These are phyloP conservation scores for Colletotrichum graminicola DNA, from an alignment of 2,329 filamentous ascomycete genomes.

Conservation along the genomic window DNA sequence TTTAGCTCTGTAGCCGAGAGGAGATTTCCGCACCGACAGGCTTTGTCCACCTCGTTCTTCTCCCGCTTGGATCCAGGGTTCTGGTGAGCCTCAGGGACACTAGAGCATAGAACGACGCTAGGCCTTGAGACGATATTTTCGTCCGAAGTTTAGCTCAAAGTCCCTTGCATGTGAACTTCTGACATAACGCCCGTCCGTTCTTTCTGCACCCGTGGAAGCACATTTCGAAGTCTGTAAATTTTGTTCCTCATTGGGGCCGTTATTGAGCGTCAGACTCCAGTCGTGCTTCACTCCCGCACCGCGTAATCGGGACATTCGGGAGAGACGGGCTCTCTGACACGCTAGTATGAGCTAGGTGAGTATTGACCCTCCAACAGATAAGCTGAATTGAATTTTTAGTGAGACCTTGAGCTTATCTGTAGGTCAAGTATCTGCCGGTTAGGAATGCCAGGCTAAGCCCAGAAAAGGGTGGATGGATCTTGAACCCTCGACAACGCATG, in stretches of 20 bases:
- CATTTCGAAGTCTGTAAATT: slow-evolving; percentile 14
- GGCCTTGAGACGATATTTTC: slow-evolving; percentile 34
- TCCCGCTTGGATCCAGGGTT: slow-evolving; percentile 19
- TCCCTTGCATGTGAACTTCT: slow-evolving; percentile 33
- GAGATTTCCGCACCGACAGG: slow-evolving; percentile 13
- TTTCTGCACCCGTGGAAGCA: slow-evolving; percentile 15
- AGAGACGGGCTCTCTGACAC: slow-evolving; percentile 21
- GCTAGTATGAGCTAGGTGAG: slow-evolving; percentile 6
- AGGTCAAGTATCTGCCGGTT: slow-evolving; percentile 18
- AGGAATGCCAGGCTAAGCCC: slow-evolving; percentile 29
- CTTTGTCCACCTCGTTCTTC: background rate
- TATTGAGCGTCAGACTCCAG: background rate
- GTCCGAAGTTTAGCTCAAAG: slow-evolving; percentile 21
- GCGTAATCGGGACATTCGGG: background rate
- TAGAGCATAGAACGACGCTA: slow-evolving; percentile 15
- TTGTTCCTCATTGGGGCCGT: slow-evolving; percentile 14
- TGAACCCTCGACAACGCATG: slow-evolving; percentile 17
- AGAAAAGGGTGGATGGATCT: background rate
- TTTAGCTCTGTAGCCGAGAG: slow-evolving; percentile 5
- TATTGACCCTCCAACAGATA: slow-evolving; percentile 2
- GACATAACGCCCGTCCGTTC: slow-evolving; percentile 31
- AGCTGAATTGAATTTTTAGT: slow-evolving; percentile 1
- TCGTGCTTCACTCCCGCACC: background rate
- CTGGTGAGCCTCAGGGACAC: slow-evolving; percentile 29
- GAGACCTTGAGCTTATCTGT: slow-evolving; percentile 9